Evolutionary conservation across 495 filamentous ascomycete genomes (phyloP).

Genomic region (Collariella sp.): DNA sequence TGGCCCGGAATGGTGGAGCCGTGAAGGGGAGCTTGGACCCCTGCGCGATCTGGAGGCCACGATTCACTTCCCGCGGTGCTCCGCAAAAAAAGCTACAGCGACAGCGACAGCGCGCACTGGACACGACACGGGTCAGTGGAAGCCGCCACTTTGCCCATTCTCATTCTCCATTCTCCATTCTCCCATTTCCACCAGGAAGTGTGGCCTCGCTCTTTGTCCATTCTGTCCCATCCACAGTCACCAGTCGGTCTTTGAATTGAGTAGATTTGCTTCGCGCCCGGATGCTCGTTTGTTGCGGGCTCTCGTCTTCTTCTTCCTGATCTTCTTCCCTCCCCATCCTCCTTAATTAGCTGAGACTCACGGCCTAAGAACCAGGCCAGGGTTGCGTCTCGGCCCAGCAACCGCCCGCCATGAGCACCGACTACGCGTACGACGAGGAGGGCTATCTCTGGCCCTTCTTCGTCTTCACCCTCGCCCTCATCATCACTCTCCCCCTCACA

Average conservation of each 20-base stretch:
- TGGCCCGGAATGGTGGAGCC: not conserved
- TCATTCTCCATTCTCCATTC: too few species aligned
- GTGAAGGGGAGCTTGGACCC: slow-evolving; percentile 25
- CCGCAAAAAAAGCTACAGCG: slow-evolving; percentile 9
- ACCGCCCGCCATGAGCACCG: slow-evolving; percentile 69
- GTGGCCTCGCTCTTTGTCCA: slow-evolving; percentile 8
- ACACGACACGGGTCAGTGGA: slow-evolving; percentile 7
- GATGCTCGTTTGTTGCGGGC: not conserved
- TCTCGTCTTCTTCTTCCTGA: not conserved
- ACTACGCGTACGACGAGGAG: slow-evolving; percentile 97
- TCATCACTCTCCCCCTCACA: slow-evolving; percentile 85
- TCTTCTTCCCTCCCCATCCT: not conserved
- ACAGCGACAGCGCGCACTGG: not conserved
- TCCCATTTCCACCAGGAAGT: not conserved
- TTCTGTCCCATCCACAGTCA: not conserved
- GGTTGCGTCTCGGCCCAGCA: not conserved
- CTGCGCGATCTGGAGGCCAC: slow-evolving; percentile 31
- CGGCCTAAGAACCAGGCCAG: not conserved
- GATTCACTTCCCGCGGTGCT: slow-evolving; percentile 22
- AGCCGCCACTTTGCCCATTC: slow-evolving; percentile 32
- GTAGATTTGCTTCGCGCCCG: not conserved
- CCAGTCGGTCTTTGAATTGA: not conserved
- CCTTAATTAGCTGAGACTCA: not conserved
- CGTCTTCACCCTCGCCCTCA: slow-evolving; percentile 77
- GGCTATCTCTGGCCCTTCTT: slow-evolving; percentile 99